Evolutionary conservation across 352 stramenopile species (phyloP), one percentile per base, ranked within the genome.

Genomic region (Pythium volutum): DNA sequence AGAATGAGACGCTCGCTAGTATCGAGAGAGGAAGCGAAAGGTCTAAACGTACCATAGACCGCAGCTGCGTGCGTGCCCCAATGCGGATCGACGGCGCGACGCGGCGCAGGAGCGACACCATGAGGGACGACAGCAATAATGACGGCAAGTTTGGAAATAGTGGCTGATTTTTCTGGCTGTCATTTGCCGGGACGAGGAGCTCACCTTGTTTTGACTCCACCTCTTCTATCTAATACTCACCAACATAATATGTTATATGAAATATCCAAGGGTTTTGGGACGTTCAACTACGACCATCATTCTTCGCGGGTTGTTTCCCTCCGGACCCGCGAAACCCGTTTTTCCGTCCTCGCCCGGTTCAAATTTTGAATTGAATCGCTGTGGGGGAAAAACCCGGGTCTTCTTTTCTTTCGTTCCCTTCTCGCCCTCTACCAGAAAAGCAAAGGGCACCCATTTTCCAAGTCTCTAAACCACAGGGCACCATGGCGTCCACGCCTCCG

Each of bases 361-460:
- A 68, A 68, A 68, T 47, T 68, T 68, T 59, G 47, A 68, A 68
- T 45, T 51, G 8, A n/a, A n/a, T 11, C 31, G 31, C 31, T 11
- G 31, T n/a, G 27, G 41, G 41, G 41, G 6, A 25, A 47, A 15
- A 51, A 53, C 27, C 39, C 54, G 42, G 54, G 42, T 53, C n/a
- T n/a, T n/a, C n/a, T n/a, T n/a, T 20, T 34, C 16, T 23, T 5
- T 20, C 27, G 27, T 52, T n/a, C n/a, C n/a, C n/a, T n/a, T n/a
- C 27, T 52, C 15, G 14, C 27, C 14, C 27, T 55, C 48, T 25
- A n/a, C 39, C 52, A 50, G 52, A 53, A 23, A 53, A 53, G n/a
- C n/a, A n/a, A n/a, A n/a, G n/a, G 46, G 23, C 46, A 36, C 25
- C 46, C 46, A 57, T 23, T 46, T 55, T 45, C 31, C 49, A 9